These are phyloP conservation scores for Canna indica DNA, from an alignment of 176 grass and related monocot genomes.

Conservation along the genomic window DNA sequence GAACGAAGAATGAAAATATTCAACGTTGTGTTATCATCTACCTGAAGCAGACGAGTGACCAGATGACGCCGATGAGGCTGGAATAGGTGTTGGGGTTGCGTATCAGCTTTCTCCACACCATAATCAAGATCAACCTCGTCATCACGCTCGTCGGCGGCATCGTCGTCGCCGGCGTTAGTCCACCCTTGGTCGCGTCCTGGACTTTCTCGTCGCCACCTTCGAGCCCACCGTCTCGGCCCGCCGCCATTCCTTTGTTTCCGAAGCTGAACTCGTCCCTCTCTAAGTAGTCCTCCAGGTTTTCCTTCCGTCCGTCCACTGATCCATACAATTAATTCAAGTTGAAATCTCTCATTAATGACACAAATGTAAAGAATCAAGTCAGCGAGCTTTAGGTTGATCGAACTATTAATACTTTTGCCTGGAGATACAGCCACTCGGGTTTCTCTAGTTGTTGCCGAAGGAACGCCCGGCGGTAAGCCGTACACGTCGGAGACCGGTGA, in stretches of 20 bases:
- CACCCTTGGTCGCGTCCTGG: too few species aligned
- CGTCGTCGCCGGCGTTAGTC: background rate
- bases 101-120: conserved; percentile 21
- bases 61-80: conserved; percentile 15
- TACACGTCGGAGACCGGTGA: conserved; percentile 83
- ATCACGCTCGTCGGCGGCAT: conserved; percentile 18
- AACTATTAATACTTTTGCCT: background rate
- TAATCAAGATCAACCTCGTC: conserved; percentile 14
- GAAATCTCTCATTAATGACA: background rate
- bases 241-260: background rate
- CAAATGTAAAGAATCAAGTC: background rate
- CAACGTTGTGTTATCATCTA: background rate
- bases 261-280: conserved; percentile 10
- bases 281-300: background rate
- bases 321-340: background rate
- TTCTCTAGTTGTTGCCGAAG: background rate
- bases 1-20: too few species aligned
- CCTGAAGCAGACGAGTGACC: conserved; percentile 15
- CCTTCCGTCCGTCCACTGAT: background rate
- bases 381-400: background rate
- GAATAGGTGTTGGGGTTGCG: conserved; percentile 25
- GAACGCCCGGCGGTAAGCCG: background rate
- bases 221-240: background rate
- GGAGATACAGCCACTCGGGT: background rate
- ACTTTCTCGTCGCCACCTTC: background rate